These are phyloP conservation scores for Microsporum audouinii DNA, from an alignment of 2,329 filamentous ascomycete species.

Conservation along the genomic window DNA sequence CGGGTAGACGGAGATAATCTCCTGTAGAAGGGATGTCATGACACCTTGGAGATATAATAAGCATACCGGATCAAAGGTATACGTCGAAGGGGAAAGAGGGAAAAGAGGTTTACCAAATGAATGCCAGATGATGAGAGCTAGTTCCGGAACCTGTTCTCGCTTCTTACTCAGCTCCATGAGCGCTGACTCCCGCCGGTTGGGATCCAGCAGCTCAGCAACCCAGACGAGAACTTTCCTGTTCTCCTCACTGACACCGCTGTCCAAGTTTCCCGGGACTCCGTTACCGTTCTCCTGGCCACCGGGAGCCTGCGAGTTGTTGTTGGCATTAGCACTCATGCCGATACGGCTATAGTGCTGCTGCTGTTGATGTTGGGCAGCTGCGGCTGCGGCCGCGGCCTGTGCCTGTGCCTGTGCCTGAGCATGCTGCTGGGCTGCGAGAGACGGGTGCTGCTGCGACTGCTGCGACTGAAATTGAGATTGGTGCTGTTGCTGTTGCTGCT, in stretches of 20 bases:
- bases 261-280: constrained; percentile 39
- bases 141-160: constrained; percentile 90
- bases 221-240: constrained; percentile 86
- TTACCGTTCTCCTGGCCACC: constrained; percentile 7
- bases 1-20: constrained; percentile 98
- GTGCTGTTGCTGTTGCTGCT: constrained; percentile 30
- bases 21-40: constrained; percentile 93
- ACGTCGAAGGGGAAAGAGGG: not conserved
- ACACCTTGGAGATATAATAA: constrained; percentile 50
- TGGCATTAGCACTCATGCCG: constrained; percentile 50
- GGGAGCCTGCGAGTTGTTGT: constrained; percentile 25
- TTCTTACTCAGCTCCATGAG: constrained; percentile 97
- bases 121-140: constrained; percentile 94
- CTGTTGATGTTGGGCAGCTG: constrained; percentile 29
- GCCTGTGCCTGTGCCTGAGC: constrained; percentile 21
- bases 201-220: constrained; percentile 83
- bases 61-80: not conserved
- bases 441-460: constrained; percentile 27
- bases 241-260: constrained; percentile 68
- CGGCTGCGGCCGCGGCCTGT: constrained; percentile 37
- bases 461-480: constrained; percentile 30
- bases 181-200: constrained; percentile 75
- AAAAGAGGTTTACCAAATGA: constrained; percentile 65
- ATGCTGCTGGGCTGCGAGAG: constrained; percentile 31
- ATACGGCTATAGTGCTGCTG: constrained; percentile 60